Evolutionary conservation across 2,329 filamentous ascomycete species (phyloP).

Genomic region (Claviceps sp.): DNA sequence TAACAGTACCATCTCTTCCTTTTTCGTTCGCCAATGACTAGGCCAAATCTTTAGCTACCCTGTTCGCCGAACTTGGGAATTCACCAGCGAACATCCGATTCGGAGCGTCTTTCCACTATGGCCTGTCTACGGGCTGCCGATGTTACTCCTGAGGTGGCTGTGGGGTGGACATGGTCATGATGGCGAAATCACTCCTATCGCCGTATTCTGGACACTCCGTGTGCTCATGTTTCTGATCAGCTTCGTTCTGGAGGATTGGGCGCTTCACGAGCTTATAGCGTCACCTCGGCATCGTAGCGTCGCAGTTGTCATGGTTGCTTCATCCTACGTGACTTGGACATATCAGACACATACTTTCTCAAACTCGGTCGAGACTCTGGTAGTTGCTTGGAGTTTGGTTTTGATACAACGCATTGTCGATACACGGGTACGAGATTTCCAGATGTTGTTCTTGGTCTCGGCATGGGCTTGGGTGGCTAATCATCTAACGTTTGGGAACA

Average conservation of each 20-base stretch:
- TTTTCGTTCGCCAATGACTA: constrained; percentile 21
- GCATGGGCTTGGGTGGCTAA: constrained; percentile 13
- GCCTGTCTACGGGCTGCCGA: constrained; percentile 86
- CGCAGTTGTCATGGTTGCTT: constrained; percentile 75
- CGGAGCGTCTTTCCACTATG: constrained; percentile 95
- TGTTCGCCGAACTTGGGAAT: constrained; percentile 87
- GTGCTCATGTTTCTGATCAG: constrained; percentile 87
- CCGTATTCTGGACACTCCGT: constrained; percentile 81
- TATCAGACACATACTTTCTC: constrained; percentile 98
- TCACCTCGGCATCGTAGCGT: constrained; percentile 57
- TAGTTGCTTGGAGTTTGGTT: constrained; percentile 87
- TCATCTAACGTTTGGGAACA: constrained; percentile 18
- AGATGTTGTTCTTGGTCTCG: not conserved
- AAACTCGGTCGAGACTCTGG: constrained; percentile 87
- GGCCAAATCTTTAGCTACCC: constrained; percentile 90
- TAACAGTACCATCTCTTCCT: not conserved
- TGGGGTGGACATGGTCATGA: constrained; percentile 74
- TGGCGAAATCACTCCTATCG: constrained; percentile 64
- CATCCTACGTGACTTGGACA: constrained; percentile 97
- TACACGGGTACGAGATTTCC: constrained; percentile 47
- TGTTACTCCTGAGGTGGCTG: constrained; percentile 84
- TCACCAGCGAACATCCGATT: constrained; percentile 75
- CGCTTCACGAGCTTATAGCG: constrained; percentile 78
- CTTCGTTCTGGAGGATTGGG: constrained; percentile 97
- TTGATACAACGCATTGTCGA: constrained; percentile 76